A percentile compares a stretch with the other conserved stretches of the same genome.
These are phyloP conservation scores for Geosmithia putterillii DNA, from an alignment of 2,329 filamentous ascomycete genomes.

Conservation along the genomic window DNA sequence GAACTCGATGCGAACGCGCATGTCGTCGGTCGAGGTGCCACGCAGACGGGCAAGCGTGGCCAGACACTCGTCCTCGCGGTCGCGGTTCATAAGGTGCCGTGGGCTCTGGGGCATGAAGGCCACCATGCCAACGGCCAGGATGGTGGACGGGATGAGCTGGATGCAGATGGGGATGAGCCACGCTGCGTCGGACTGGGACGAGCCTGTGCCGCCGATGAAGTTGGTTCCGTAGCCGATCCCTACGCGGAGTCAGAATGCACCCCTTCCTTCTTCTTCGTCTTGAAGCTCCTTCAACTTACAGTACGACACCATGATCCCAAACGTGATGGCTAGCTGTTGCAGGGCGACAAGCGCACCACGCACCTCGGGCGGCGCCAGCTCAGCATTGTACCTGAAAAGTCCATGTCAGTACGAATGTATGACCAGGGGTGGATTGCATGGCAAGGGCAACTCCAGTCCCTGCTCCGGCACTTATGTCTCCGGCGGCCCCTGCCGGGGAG, in stretches of 20 bases:
- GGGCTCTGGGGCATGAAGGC: constrained; percentile 68
- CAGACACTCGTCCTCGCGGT: constrained; percentile 55
- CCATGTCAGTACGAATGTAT: neutral
- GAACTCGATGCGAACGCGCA: constrained; percentile 62
- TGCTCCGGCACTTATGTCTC: too few relatives aligned
- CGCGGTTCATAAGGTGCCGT: constrained; percentile 61
- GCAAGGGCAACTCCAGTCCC: too few relatives aligned
- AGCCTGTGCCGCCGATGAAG: constrained; percentile 44
- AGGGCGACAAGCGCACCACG: constrained; percentile 30
- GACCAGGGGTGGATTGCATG: too few relatives aligned
- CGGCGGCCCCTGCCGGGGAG: too few relatives aligned
- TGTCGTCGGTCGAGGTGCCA: constrained; percentile 46
- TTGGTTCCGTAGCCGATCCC: constrained; percentile 20
- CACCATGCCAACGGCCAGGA: constrained; percentile 58
- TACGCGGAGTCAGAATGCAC: neutral
- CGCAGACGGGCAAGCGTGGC: constrained; percentile 52
- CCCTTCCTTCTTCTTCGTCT: neutral
- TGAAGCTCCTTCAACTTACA: constrained; percentile 22
- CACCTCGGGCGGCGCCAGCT: constrained; percentile 12
- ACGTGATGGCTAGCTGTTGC: constrained; percentile 42
- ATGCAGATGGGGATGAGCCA: constrained; percentile 66
- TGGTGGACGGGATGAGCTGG: constrained; percentile 53
- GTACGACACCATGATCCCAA: constrained; percentile 53
- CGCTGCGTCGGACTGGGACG: constrained; percentile 49
- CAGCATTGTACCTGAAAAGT: neutral